A percentile compares a stretch with the other conserved stretches of the same genome.
Evolutionary conservation across 1,284 basidiomycete species (phyloP).

Genomic region (Termitomyces sp.): DNA sequence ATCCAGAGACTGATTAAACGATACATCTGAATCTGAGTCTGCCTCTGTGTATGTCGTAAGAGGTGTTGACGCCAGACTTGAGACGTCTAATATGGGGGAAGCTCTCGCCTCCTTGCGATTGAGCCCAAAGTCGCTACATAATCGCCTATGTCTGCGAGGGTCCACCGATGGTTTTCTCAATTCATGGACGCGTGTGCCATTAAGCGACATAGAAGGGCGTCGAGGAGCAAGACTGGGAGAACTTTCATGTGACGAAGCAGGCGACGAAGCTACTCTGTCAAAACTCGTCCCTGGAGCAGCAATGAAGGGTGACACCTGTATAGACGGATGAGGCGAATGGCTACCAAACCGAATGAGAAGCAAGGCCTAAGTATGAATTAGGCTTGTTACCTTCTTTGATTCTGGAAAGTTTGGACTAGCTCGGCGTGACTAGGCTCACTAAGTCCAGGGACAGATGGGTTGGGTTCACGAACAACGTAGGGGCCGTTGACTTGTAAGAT

Average conservation of each 20-base stretch:
- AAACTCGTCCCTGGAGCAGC: constrained; percentile 5
- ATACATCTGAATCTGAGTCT: constrained; percentile 28
- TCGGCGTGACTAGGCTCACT: constrained; percentile 2
- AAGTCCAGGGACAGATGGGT: not conserved
- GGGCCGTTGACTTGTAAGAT: constrained; percentile 9
- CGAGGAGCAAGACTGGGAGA: not conserved
- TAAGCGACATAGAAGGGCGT: not conserved
- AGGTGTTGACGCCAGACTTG: constrained; percentile 18
- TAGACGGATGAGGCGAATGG: not conserved
- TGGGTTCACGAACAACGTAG: constrained; percentile 1
- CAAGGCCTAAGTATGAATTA: not conserved
- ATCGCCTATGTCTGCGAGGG: constrained; percentile 27
- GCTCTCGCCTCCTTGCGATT: constrained; percentile 13
- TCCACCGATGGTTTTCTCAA: constrained; percentile 22
- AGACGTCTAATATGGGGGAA: constrained; percentile 9
- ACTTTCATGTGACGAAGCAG: not conserved
- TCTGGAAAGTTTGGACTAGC: constrained; percentile 2
- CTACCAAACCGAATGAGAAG: constrained; percentile 3
- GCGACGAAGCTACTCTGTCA: not conserved
- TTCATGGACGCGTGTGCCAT: constrained; percentile 4
- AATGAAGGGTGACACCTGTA: constrained; percentile 9
- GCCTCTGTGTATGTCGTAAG: constrained; percentile 25
- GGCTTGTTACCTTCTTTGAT: constrained; percentile 9
- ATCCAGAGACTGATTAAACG: constrained; percentile 27
- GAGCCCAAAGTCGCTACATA: constrained; percentile 31